Base-by-base conservation (phyloP, 768 basidiomycete genomes). In the Pleurotus tuber-regium region DNA sequence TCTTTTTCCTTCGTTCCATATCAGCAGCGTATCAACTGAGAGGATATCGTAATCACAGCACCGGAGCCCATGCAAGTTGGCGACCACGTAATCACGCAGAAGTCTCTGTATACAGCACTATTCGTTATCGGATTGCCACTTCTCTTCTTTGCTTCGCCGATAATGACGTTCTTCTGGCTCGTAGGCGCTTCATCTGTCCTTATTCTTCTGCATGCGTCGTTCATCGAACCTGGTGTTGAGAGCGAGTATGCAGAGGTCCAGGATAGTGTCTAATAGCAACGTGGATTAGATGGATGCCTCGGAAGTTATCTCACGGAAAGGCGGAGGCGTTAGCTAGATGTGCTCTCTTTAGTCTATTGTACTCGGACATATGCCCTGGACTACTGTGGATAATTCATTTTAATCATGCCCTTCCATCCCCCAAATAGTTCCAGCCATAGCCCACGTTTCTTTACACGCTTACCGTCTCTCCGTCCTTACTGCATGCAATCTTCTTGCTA, bases 211-310 rank as follows among this genome's bases (percentile, higher is more conserved):
- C 96, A 98, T 63, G 96, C 96, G 2, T 80, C 79, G 51, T 55
- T 98, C 56, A 83, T 98, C 56, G 96, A 98, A 68, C 96, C 95
- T 2, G 96, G 96, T 23, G 81, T 97, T 49, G 96, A 98, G 71
- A 90, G 88, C 71, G 93, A 96, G 66, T 97, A 97, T 59, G 84
- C 87, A 2, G 63, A 72, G 36, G 87, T 92, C n/a, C 80, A 88
- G 66, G 88, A 87, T 41, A 63, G 65, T 28, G 87, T 87, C 43
- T 86, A 70, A 70, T 56, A 55, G 41, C n/a, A n/a, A n/a, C n/a
- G n/a, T n/a, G n/a, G n/a, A n/a, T n/a, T n/a, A n/a, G n/a, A n/a
- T n/a, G n/a, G n/a, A n/a, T n/a, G n/a, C n/a, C n/a, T n/a, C n/a
- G n/a, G n/a, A n/a, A n/a, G n/a, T n/a, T n/a, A n/a, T n/a, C n/a